phyloP scores from a whole-genome alignment of 768 basidiomycete genomes.

The Phaeolepiota aurea region DNA sequence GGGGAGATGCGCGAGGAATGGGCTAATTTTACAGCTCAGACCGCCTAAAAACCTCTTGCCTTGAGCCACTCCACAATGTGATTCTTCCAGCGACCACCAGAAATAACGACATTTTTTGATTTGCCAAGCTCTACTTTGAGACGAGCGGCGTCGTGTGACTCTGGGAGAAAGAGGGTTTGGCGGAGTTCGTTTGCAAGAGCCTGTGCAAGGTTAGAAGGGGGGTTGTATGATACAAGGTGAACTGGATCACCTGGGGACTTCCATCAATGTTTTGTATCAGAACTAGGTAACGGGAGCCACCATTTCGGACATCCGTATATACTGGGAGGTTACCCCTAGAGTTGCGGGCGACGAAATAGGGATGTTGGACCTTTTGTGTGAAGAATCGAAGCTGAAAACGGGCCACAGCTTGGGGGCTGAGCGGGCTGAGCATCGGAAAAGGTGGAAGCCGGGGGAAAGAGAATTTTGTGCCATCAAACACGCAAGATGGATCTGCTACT shows the following conservation, averaged over 20 bases:
- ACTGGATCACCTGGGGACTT: constrained; percentile 39
- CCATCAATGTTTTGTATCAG: constrained; percentile 67
- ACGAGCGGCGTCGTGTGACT: constrained; percentile 36
- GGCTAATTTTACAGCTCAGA: neutral
- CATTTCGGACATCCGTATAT: constrained; percentile 67
- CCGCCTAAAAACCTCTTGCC: constrained; percentile 50
- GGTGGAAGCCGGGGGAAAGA: too few species aligned
- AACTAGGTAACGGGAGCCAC: constrained; percentile 46
- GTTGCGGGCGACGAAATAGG: constrained; percentile 64
- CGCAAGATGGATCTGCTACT: too few species aligned
- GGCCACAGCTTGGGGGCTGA: constrained; percentile 6
- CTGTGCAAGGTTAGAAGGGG: constrained; percentile 24
- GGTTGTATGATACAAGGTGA: constrained; percentile 2
- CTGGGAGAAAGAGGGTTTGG: constrained; percentile 37
- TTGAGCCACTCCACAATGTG: constrained; percentile 56
- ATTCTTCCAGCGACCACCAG: constrained; percentile 57
- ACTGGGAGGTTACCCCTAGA: constrained; percentile 62
- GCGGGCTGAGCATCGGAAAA: too few species aligned
- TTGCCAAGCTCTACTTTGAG: constrained; percentile 39
- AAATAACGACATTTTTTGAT: constrained; percentile 47
- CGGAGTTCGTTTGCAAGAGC: constrained; percentile 50
- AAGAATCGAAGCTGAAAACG: constrained; percentile 9
- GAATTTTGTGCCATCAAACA: too few species aligned
- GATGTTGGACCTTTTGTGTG: constrained; percentile 10
- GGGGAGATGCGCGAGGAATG: constrained; percentile 1